A percentile compares a stretch with the other conserved stretches of the same genome.
Evolutionary conservation across 2,329 filamentous ascomycete genomes (phyloP).

Genomic region (Teratosphaeria zuluensis): DNA sequence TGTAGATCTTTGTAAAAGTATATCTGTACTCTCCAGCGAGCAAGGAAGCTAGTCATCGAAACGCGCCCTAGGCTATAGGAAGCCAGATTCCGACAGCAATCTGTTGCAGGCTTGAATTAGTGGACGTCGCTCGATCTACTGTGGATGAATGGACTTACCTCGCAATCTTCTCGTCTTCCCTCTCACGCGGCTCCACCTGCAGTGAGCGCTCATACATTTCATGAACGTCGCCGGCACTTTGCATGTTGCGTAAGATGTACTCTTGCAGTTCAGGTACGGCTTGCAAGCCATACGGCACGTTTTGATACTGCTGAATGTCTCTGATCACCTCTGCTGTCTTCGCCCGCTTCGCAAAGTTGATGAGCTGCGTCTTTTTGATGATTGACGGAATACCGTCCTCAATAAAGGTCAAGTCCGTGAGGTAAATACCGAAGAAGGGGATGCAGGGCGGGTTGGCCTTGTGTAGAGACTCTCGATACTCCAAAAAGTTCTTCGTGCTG

Average conservation of each 20-base stretch:
- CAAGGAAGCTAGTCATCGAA: not conserved
- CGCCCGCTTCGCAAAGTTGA: slow-evolving; percentile 96
- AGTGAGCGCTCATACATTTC: slow-evolving; percentile 99
- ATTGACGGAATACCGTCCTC: slow-evolving; percentile 95
- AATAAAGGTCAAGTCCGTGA: slow-evolving; percentile 96
- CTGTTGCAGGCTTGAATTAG: slow-evolving; percentile 19
- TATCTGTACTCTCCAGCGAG: not conserved
- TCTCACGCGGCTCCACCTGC: slow-evolving; percentile 83
- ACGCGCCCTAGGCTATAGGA: slow-evolving; percentile 30
- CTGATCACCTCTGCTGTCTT: slow-evolving; percentile 98
- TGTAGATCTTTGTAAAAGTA: not conserved
- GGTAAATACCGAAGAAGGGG: slow-evolving; percentile 96
- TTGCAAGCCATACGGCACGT: slow-evolving; percentile 87
- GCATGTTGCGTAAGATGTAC: slow-evolving; percentile 94
- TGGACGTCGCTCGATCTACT: not conserved
- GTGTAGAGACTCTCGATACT: slow-evolving; percentile 89
- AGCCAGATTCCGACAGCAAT: slow-evolving; percentile 46
- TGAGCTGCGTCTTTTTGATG: slow-evolving; percentile 90
- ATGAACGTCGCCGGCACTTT: slow-evolving; percentile 87
- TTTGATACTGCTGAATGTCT: slow-evolving; percentile 97
- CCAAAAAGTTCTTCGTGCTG: slow-evolving; percentile 95
- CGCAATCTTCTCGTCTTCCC: slow-evolving; percentile 98
- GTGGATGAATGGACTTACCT: slow-evolving; percentile 51
- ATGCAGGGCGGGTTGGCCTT: slow-evolving; percentile 93
- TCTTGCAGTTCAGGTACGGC: slow-evolving; percentile 87